Evolutionary conservation across 768 basidiomycete genomes (phyloP).

Genomic region (Phaeolepiota aurea): DNA sequence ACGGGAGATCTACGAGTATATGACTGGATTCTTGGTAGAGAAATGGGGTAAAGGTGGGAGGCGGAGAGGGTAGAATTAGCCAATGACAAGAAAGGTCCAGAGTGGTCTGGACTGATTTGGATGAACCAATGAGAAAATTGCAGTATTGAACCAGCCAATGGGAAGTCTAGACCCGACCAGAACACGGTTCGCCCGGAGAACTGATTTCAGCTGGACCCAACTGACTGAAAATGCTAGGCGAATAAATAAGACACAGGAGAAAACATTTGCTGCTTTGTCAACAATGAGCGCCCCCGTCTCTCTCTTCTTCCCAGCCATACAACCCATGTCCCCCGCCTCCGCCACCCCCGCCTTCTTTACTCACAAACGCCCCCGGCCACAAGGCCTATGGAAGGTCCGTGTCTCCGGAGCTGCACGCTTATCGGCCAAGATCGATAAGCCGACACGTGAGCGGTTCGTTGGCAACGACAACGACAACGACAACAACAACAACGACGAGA

Average conservation of each 20-base stretch:
- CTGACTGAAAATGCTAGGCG: not conserved
- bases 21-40: conserved; percentile 78
- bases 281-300: conserved; percentile 19
- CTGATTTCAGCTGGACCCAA: not conserved
- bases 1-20: conserved; percentile 79
- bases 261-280: not conserved
- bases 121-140: not conserved
- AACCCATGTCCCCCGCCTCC: conserved; percentile 11
- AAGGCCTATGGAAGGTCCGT: conserved; percentile 38
- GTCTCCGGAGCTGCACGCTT: conserved; percentile 21
- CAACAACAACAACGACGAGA: conserved; percentile 7
- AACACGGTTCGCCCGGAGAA: not conserved
- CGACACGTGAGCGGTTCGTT: not conserved
- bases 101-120: not conserved
- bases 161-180: not conserved
- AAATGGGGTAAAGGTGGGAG: conserved; percentile 88
- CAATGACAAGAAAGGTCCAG: not conserved
- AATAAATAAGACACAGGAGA: not conserved
- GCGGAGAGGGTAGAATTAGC: conserved; percentile 42
- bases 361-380: conserved; percentile 22
- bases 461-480: conserved; percentile 6
- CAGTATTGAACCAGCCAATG: not conserved
- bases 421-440: conserved; percentile 11
- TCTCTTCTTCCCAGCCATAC: conserved; percentile 11
- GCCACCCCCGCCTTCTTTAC: conserved; percentile 8